Evolutionary conservation across 805 yeast species (phyloP).

Genomic region (Myxozyma neglecta): DNA sequence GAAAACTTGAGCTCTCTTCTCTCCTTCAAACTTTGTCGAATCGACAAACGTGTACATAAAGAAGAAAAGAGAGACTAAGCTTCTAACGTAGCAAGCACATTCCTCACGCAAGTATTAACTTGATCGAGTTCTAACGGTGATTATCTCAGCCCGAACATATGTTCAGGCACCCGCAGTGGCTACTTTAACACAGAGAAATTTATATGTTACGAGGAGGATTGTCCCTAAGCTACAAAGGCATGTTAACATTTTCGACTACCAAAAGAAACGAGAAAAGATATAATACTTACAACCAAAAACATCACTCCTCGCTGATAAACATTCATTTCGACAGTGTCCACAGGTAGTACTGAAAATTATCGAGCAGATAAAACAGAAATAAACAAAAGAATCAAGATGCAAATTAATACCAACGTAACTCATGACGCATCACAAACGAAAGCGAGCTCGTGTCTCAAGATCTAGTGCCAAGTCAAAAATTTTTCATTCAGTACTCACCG

Average conservation of each 20-base stretch:
- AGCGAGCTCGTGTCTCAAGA: not conserved
- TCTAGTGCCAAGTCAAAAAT: not conserved
- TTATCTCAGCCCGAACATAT: constrained; percentile 55
- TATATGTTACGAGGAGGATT: not conserved
- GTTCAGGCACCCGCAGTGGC: constrained; percentile 51
- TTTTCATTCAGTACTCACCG: constrained; percentile 53
- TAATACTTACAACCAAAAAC: not conserved
- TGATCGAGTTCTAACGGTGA: constrained; percentile 83
- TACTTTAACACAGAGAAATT: constrained; percentile 9
- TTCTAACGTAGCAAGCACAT: constrained; percentile 31
- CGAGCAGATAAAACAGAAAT: not conserved
- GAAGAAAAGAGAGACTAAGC: constrained; percentile 21
- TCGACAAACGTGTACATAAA: not conserved
- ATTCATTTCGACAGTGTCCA: not conserved
- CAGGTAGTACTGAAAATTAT: not conserved
- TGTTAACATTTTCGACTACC: not conserved
- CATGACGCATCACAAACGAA: not conserved
- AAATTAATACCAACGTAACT: not conserved
- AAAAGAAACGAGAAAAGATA: not conserved
- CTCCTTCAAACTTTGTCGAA: not conserved
- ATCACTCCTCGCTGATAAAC: constrained; percentile 5
- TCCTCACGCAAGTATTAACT: constrained; percentile 84
- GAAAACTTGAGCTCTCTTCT: not conserved
- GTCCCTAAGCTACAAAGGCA: not conserved
- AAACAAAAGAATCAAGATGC: not conserved